Evolutionary conservation across 306 rosid genomes (phyloP), one percentile per base, ranked within the genome.

Genomic region (Trifolium pratense): DNA sequence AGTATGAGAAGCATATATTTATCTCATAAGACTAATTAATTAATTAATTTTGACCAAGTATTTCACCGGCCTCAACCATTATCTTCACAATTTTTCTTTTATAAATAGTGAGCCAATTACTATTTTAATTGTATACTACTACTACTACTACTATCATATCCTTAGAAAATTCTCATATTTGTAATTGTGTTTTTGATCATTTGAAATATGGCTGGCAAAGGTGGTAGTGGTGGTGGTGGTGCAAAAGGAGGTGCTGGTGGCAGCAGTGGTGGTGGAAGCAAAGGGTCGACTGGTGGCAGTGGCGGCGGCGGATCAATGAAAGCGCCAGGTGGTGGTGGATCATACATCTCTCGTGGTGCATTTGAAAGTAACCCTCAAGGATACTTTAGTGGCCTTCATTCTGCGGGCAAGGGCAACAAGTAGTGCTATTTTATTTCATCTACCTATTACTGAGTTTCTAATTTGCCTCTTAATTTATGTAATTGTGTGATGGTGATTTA

Each of bases 151-250:
- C 26, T 20, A 53, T 20, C 29, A 12, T 18, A 20, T 26, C 18
- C 16, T 29, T 39, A 5, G 16, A 43, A 31, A 3, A 53, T 53
- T 20, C 12, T 17, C 10, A 15, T 20, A 1, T 8, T 66, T 20
- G 0, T 37, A 15, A 8, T 6, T 25, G 11, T 26, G 1, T 59
- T 23, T 75, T 59, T 40, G 59, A 69, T 60, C 25, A 70, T 71
- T 45, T 63, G 73, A 53, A 42, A 62, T 10, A 78, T 79, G 82
- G 46, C 58, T 12, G 70, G 78, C 39, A 64, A 55, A 59, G 75
- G 75, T 15, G 65, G 58, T 1, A 11, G 69, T 0, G 39, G 52
- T n/a, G n/a, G n/a, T n/a, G n/a, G n/a, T 2, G 68, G 68, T 14
- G n/a, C n/a, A n/a, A n/a, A n/a, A n/a, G 51, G 60, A 9, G 59